Conservation (phyloP, 1,284 basidiomycete species). For the Marasmius fiardii region DNA sequence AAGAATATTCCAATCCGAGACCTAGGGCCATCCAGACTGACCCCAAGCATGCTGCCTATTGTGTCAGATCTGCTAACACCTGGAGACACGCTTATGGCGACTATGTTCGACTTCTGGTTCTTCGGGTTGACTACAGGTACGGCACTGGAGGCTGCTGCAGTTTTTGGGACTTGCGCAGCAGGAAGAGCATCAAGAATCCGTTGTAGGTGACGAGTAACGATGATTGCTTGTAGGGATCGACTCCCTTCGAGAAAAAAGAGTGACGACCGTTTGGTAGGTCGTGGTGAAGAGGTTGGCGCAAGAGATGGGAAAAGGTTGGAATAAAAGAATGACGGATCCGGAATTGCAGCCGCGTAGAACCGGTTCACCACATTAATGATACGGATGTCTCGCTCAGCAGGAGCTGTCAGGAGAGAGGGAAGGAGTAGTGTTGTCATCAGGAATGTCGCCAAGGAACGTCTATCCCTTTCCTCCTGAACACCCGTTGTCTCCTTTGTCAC, state of each 20-base stretch:
- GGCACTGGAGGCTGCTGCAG: constrained; percentile 36
- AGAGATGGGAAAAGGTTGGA: constrained; percentile 19
- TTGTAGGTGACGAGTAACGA: constrained; percentile 72
- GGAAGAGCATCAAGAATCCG: constrained; percentile 76
- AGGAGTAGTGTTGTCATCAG: constrained; percentile 75
- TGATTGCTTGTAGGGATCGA: constrained; percentile 58
- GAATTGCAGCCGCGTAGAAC: constrained; percentile 71
- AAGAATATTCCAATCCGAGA: constrained; percentile 41
- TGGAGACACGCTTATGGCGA: constrained; percentile 67
- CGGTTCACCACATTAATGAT: constrained; percentile 81
- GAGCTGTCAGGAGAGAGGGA: constrained; percentile 74
- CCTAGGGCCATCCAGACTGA: constrained; percentile 22
- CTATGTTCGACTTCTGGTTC: constrained; percentile 65
- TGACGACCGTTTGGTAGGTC: constrained; percentile 20
- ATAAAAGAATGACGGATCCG: constrained; percentile 29
- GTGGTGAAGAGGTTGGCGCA: not conserved
- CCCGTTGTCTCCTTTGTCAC: constrained; percentile 23
- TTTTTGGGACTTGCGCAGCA: constrained; percentile 51
- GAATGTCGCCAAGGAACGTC: constrained; percentile 66
- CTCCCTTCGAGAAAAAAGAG: constrained; percentile 59
- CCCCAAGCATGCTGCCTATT: constrained; percentile 52
- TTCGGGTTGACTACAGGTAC: constrained; percentile 47
- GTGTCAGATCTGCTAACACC: constrained; percentile 70
- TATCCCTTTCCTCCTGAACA: constrained; percentile 37
- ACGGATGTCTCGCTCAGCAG: constrained; percentile 80